Evolutionary conservation across 768 basidiomycete species (phyloP).

Genomic region (Daedaleopsis nitida): DNA sequence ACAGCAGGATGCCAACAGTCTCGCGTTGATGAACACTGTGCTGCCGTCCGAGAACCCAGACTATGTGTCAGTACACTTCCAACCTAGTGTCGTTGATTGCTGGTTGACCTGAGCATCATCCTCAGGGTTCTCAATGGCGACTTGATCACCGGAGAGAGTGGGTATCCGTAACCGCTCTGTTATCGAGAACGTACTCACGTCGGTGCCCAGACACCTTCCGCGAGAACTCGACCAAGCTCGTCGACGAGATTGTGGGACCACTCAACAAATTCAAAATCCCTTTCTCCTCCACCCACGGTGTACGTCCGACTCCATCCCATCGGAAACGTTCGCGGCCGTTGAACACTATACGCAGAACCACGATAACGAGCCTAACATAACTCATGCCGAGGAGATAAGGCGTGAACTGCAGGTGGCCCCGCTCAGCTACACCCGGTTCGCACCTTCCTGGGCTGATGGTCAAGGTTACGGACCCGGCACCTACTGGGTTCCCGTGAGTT

Average conservation of each 20-base stretch:
- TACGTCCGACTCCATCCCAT: slow-evolving; percentile 33
- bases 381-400: slow-evolving; percentile 63
- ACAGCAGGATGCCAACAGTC: slow-evolving; percentile 65
- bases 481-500: slow-evolving; percentile 74
- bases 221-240: slow-evolving; percentile 65
- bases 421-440: slow-evolving; percentile 62
- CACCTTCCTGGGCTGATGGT: slow-evolving; percentile 66
- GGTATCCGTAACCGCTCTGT: slow-evolving; percentile 9
- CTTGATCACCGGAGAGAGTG: slow-evolving; percentile 72
- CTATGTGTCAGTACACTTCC: slow-evolving; percentile 54
- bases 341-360: slow-evolving; percentile 54
- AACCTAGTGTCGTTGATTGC: neutral
- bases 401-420: slow-evolving; percentile 58
- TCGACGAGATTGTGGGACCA: slow-evolving; percentile 65
- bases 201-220: slow-evolving; percentile 50
- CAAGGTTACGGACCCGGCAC: slow-evolving; percentile 59
- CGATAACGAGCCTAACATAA: slow-evolving; percentile 74
- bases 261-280: slow-evolving; percentile 58
- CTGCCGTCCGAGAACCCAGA: slow-evolving; percentile 63
- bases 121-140: slow-evolving; percentile 73
- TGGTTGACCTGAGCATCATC: too few relatives aligned
- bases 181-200: neutral
- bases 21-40: slow-evolving; percentile 56
- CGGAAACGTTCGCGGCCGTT: neutral
- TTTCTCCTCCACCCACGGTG: slow-evolving; percentile 71